Percentiles rank a stretch among this genome's conserved stretches.
Conservation (phyloP, 768 basidiomycete genomes). For the Agaricus bisporus region DNA sequence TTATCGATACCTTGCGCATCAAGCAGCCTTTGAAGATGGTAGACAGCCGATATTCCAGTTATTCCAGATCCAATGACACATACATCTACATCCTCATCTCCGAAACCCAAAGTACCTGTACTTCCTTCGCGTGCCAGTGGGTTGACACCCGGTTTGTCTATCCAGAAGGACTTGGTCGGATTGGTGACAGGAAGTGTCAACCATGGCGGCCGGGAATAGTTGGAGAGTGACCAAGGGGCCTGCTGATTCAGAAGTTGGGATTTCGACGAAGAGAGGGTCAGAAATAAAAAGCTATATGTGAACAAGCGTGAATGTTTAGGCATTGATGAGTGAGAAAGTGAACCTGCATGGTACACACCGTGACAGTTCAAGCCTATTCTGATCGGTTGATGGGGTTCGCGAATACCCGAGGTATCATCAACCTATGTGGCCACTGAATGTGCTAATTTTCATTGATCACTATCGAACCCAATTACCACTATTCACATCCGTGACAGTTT, state of each 20-base stretch:
- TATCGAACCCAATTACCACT: too few species aligned
- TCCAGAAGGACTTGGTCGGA: constrained; percentile 73
- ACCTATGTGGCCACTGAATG: too few species aligned
- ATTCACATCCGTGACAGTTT: too few species aligned
- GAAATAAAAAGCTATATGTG: background rate
- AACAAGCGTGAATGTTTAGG: background rate
- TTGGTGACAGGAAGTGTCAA: constrained; percentile 46
- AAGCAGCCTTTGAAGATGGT: constrained; percentile 43
- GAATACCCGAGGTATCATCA: too few species aligned
- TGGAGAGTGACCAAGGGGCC: background rate
- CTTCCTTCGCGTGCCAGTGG: constrained; percentile 67
- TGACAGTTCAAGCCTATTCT: too few species aligned
- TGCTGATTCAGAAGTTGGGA: background rate
- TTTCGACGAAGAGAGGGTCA: background rate
- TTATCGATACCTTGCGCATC: constrained; percentile 15
- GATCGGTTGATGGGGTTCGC: too few species aligned
- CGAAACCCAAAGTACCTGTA: constrained; percentile 36
- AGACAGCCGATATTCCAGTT: constrained; percentile 69
- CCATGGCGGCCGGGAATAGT: constrained; percentile 2
- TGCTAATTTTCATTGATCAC: too few species aligned
- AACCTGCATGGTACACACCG: too few species aligned
- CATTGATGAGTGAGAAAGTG: background rate
- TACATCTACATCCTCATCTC: constrained; percentile 53
- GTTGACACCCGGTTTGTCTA: constrained; percentile 51
- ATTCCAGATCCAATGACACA: constrained; percentile 80